Percentiles rank a stretch among this genome's conserved stretches.
Evolutionary conservation across 257 asterid genomes (phyloP).

Genomic region (Gynochthodes officinalis): DNA sequence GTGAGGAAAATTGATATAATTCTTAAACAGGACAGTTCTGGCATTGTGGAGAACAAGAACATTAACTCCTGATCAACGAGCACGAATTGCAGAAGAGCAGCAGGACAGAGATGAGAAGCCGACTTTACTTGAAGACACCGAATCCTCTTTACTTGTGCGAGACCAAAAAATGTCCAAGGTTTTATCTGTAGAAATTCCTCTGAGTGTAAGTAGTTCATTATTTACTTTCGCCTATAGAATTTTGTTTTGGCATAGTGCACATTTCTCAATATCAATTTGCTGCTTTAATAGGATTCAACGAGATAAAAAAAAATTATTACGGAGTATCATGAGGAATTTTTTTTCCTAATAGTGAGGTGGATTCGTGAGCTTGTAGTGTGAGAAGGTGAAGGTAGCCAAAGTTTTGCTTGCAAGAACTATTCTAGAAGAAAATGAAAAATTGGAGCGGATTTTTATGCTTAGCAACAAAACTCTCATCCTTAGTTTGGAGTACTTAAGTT

Average conservation of each 20-base stretch:
- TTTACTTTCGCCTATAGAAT: slow-evolving; percentile 2
- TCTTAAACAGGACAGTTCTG: slow-evolving; percentile 62
- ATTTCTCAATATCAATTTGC: slow-evolving; percentile 3
- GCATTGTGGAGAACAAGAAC: slow-evolving; percentile 87
- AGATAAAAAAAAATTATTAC: too few relatives aligned
- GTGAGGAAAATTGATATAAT: neutral
- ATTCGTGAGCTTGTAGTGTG: neutral
- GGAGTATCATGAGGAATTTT: neutral
- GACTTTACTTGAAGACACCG: slow-evolving; percentile 40
- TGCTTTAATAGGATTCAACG: neutral
- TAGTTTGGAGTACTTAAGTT: too few relatives aligned
- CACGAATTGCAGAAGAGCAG: slow-evolving; percentile 49
- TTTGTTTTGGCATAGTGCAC: neutral
- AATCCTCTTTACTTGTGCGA: slow-evolving; percentile 46
- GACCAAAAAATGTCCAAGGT: slow-evolving; percentile 62
- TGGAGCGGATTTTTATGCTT: neutral
- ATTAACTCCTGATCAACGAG: slow-evolving; percentile 54
- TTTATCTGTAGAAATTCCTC: slow-evolving; percentile 54
- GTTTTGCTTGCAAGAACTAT: neutral
- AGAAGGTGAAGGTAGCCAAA: neutral
- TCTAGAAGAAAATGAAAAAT: neutral
- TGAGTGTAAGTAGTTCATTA: slow-evolving; percentile 43
- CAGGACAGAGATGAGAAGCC: slow-evolving; percentile 48
- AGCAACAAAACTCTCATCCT: neutral
- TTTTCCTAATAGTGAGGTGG: neutral